Evolutionary conservation across 2,329 filamentous ascomycete species (phyloP).

Genomic region (Chrysosphaeria jannelii): DNA sequence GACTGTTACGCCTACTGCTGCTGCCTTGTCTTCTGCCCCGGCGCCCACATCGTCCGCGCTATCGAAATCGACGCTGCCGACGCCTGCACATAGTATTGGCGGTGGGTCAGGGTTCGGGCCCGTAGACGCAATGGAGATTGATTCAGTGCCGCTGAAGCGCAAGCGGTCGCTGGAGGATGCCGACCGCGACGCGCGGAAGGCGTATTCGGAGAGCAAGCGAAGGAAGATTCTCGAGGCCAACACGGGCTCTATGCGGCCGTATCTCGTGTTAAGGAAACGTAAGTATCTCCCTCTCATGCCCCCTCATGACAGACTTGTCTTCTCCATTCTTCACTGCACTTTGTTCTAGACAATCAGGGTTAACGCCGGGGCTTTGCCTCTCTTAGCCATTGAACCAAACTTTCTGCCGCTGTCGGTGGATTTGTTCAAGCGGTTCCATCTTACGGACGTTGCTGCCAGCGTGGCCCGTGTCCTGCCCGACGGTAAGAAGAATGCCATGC

Average conservation of each 20-base stretch:
- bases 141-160: constrained; percentile 23
- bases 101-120: constrained; percentile 16
- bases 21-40: constrained; percentile 14
- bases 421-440: constrained; percentile 25
- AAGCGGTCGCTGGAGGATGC: constrained; percentile 26
- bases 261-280: constrained; percentile 35
- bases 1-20: not conserved
- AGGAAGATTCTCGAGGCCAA: too few species aligned
- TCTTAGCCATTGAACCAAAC: constrained; percentile 11
- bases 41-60: too few species aligned
- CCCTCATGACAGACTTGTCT: constrained; percentile 1
- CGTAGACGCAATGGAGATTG: constrained; percentile 17
- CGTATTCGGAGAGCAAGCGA: constrained; percentile 25
- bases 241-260: too few species aligned
- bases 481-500: constrained; percentile 33
- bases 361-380: constrained; percentile 11
- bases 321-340: not conserved
- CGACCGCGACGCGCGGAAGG: constrained; percentile 22
- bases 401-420: constrained; percentile 21
- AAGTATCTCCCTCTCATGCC: constrained; percentile 11
- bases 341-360: constrained; percentile 5
- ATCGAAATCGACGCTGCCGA: constrained; percentile 20
- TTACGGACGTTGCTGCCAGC: constrained; percentile 24
- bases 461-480: constrained; percentile 32
- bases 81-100: constrained; percentile 31